These are phyloP conservation scores for Lathyrus tuberosus DNA, from an alignment of 306 rosid genomes.

Conservation along the genomic window DNA sequence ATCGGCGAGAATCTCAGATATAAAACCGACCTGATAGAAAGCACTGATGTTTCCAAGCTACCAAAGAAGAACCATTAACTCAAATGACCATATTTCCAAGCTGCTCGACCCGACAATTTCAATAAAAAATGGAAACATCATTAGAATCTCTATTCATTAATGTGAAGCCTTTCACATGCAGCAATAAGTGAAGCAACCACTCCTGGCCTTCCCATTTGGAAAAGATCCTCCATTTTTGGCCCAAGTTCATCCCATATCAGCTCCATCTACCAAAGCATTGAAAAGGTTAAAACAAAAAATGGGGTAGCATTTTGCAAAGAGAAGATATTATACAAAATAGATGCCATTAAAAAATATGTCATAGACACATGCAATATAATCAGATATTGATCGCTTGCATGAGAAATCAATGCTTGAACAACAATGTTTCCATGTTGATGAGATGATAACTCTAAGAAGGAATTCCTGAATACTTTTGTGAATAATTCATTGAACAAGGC, in stretches of 20 bases:
- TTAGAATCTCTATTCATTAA: conserved; percentile 47
- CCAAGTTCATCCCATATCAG: conserved; percentile 88
- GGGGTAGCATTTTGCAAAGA: conserved; percentile 11
- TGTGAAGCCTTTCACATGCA: conserved; percentile 80
- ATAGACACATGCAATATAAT: conserved; percentile 26
- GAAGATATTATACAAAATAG: conserved; percentile 16
- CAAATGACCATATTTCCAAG: conserved; percentile 73
- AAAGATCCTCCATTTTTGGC: conserved; percentile 65
- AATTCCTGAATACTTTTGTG: conserved; percentile 65
- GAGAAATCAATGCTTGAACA: conserved; percentile 86
- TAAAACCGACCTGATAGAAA: conserved; percentile 59
- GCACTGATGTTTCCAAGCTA: conserved; percentile 63
- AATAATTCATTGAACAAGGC: conserved; percentile 68
- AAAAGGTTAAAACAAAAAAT: conserved; percentile 24
- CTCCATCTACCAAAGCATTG: conserved; percentile 62
- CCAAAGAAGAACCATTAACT: conserved; percentile 54
- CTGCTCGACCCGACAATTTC: conserved; percentile 31
- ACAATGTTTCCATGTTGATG: conserved; percentile 87
- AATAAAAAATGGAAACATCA: not conserved
- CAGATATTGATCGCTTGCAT: conserved; percentile 54
- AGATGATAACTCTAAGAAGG: conserved; percentile 76
- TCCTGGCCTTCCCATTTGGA: conserved; percentile 88
- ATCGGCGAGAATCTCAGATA: not conserved
- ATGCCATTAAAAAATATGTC: conserved; percentile 29
- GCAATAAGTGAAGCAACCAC: conserved; percentile 81